Base-by-base conservation (phyloP, 306 rosid genomes). In the Prunus padus region DNA sequence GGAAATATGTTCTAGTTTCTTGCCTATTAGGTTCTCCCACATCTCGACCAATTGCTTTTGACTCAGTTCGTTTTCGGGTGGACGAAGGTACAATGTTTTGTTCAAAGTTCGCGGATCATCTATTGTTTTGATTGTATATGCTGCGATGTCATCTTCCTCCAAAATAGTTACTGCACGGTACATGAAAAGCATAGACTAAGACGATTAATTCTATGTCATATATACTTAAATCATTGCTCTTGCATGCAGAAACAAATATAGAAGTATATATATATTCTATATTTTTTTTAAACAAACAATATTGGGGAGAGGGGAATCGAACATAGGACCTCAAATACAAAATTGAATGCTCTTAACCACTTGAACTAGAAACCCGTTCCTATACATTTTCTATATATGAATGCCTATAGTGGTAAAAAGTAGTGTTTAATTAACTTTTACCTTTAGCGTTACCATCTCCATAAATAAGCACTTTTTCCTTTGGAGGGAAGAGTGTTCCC, bases 371-470 rank as follows among this genome's bases (percentile, higher is more conserved):
- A 37, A 37, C 4, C 0, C 0, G 42, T 37, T 37, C 2, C 42
- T 6, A 7, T 4, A 37, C 2, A 37, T 37, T 7, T 37, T 37
- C 9, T 37, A 37, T 37, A 1, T 37, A 37, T 37, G 42, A 37
- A 37, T 7, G 9, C 2, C 9, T 37, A 37, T 37, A 37, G 42
- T 7, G 9, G 2, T 37, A 37, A 37, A 7, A 37, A 37, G 42
- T 37, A 9, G 0, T 37, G 42, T 7, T 37, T 37, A 37, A 37
- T 37, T 7, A 37, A 37, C 42, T 22, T 22, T 51, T 86, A 91
- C 98, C 98, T 91, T 91, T 91, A 62, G 80, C 79, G 26, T 91
- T 84, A 55, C 82, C 98, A 45, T 93, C 90, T 30, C 97, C 97
- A 59, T 86, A 93, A 2, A 93, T 62, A 46, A 69, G 52, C 0